Evolutionary conservation across 768 basidiomycete genomes (phyloP).

Genomic region (Paxillus ammoniavirescens): DNA sequence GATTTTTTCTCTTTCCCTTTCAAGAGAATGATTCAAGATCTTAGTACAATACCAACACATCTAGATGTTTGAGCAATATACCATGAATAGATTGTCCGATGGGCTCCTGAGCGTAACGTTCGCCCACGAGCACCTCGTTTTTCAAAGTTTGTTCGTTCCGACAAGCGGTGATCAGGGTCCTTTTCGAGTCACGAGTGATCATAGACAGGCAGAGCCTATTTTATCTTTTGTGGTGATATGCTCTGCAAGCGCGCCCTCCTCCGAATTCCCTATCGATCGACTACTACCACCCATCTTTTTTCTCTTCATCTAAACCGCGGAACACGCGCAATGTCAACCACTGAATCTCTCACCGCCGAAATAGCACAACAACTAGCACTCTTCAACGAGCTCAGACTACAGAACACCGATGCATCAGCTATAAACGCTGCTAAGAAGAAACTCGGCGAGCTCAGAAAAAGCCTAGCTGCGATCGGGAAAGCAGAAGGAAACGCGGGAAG

Average conservation of each 20-base stretch:
- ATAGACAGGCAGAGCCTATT: constrained; percentile 3
- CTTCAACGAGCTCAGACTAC: constrained; percentile 61
- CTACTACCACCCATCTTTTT: constrained; percentile 10
- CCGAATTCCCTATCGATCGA: constrained; percentile 36
- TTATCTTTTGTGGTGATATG: constrained; percentile 18
- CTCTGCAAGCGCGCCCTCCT: constrained; percentile 11
- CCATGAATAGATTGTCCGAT: no score
- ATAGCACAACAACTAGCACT: constrained; percentile 53
- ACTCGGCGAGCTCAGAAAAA: constrained; percentile 66
- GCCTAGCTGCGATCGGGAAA: constrained; percentile 42
- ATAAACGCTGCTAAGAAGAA: constrained; percentile 67
- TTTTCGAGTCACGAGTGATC: constrained; percentile 19
- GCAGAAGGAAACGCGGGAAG: constrained; percentile 28
- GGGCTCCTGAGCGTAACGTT: no score
- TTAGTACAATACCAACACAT: no score
- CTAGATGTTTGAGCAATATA: no score
- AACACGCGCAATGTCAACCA: constrained; percentile 37
- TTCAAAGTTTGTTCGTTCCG: no score
- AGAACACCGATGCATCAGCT: constrained; percentile 47
- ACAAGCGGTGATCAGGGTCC: constrained; percentile 23
- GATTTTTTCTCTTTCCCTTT: no score
- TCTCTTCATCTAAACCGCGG: constrained; percentile 11
- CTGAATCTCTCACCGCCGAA: constrained; percentile 48
- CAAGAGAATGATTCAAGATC: no score
- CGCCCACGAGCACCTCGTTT: no score